A percentile compares a stretch with the other conserved stretches of the same genome.
Evolutionary conservation across 1,284 basidiomycete species (phyloP).

Genomic region (Leccinum subspadiceum): DNA sequence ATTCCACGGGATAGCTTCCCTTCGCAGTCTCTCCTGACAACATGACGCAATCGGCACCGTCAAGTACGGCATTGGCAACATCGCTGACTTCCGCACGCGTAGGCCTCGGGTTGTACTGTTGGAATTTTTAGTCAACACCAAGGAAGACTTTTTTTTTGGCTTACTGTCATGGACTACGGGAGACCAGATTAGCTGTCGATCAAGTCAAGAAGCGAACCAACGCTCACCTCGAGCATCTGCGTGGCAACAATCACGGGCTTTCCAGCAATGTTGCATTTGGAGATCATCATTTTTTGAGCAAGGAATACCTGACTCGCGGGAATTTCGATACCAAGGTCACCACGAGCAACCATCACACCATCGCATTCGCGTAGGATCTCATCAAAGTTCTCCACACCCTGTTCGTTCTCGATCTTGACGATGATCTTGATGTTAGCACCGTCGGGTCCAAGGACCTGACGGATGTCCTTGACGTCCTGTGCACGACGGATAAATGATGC

Average conservation of each 20-base stretch:
- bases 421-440: conserved; percentile 96
- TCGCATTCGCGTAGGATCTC: conserved; percentile 92
- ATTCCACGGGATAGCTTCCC: conserved; percentile 90
- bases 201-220: neutral
- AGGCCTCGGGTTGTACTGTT: conserved; percentile 90
- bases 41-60: conserved; percentile 98
- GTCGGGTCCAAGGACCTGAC: conserved; percentile 85
- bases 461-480: conserved; percentile 90
- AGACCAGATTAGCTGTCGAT: conserved; percentile 13
- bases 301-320: conserved; percentile 97
- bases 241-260: conserved; percentile 99
- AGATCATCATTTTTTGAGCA: conserved; percentile 99
- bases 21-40: conserved; percentile 97
- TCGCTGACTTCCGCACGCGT: conserved; percentile 97
- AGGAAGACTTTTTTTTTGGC: conserved; percentile 18
- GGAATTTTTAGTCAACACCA: conserved; percentile 14
- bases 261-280: conserved; percentile 94
- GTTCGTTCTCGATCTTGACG: conserved; percentile 98
- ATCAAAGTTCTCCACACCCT: conserved; percentile 96
- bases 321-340: conserved; percentile 97
- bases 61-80: conserved; percentile 96
- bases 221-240: conserved; percentile 94
- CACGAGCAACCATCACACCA: conserved; percentile 98
- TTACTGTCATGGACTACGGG: conserved; percentile 87
- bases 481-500: conserved; percentile 95